Evolutionary conservation across 129 eudicot species (phyloP).

Genomic region (Flaveria sonorensis): DNA sequence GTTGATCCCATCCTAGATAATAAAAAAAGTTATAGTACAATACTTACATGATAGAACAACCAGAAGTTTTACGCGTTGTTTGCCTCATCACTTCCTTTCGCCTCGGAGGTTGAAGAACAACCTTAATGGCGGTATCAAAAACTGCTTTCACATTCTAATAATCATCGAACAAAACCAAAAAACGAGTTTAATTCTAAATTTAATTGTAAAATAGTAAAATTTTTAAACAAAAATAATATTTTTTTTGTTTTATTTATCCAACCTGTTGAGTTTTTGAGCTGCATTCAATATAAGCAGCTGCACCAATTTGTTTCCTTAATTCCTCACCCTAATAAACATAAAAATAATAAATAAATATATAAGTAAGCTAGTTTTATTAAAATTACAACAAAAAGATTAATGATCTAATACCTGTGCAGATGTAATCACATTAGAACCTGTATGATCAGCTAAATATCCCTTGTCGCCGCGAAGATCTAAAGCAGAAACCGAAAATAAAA

Average conservation of each 20-base stretch:
- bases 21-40: background rate
- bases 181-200: background rate
- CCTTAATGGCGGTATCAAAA: conserved; percentile 95
- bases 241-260: background rate
- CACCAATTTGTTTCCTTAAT: conserved; percentile 76
- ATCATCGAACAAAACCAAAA: background rate
- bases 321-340: conserved; percentile 65
- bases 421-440: conserved; percentile 68
- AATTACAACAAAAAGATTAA: background rate
- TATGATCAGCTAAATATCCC: conserved; percentile 70
- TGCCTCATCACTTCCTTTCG: conserved; percentile 70
- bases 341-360: background rate
- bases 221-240: no score
- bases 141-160: conserved; percentile 94
- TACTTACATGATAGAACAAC: conserved; percentile 90
- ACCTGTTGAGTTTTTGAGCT: conserved; percentile 88
- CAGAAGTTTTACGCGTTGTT: conserved; percentile 63
- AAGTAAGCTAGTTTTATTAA: background rate
- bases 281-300: conserved; percentile 80
- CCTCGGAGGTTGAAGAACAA: conserved; percentile 97
- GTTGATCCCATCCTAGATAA: background rate
- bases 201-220: background rate
- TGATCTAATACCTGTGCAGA: conserved; percentile 62
- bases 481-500: background rate
- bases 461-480: conserved; percentile 83